Conservation (phyloP, 2,329 filamentous ascomycete genomes). For the Blumeriella jaapii region DNA sequence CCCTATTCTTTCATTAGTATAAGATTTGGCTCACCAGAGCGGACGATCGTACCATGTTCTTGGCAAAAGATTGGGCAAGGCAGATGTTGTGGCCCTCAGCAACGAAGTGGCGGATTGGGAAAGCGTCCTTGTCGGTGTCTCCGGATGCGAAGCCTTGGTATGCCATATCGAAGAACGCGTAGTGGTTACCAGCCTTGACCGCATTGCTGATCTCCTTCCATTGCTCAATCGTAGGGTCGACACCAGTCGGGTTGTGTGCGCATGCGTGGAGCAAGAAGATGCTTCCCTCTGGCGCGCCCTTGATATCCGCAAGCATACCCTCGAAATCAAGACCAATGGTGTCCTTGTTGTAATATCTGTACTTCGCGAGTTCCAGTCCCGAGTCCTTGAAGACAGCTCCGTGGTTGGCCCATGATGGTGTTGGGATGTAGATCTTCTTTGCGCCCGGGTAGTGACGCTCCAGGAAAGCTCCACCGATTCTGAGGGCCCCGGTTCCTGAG, state of each 20-base stretch:
- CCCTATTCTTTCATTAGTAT: constrained; percentile 40
- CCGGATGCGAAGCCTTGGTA: constrained; percentile 97
- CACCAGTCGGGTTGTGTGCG: constrained; percentile 94
- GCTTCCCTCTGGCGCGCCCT: constrained; percentile 74
- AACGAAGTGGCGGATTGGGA: constrained; percentile 86
- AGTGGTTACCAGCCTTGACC: constrained; percentile 79
- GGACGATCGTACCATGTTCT: constrained; percentile 76
- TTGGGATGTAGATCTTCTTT: constrained; percentile 96
- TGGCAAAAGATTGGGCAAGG: constrained; percentile 90
- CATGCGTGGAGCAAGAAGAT: constrained; percentile 93
- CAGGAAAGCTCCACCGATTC: constrained; percentile 90
- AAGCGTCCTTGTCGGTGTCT: constrained; percentile 85
- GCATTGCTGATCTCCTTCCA: constrained; percentile 84
- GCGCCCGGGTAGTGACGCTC: constrained; percentile 79
- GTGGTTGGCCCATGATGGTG: constrained; percentile 97
- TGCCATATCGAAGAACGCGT: constrained; percentile 97
- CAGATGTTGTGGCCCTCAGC: constrained; percentile 81
- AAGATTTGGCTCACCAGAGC: constrained; percentile 1
- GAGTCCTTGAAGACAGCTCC: constrained; percentile 91
- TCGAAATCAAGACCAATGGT: constrained; percentile 97
- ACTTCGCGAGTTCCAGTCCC: constrained; percentile 83
- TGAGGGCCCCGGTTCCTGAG: constrained; percentile 90
- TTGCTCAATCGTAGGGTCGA: constrained; percentile 85
- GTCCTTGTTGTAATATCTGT: constrained; percentile 98
- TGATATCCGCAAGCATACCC: constrained; percentile 82